Evolutionary conservation across 139 green algal species (phyloP), one percentile per base, ranked within the genome.

Genomic region (Coelastrella sp.): DNA sequence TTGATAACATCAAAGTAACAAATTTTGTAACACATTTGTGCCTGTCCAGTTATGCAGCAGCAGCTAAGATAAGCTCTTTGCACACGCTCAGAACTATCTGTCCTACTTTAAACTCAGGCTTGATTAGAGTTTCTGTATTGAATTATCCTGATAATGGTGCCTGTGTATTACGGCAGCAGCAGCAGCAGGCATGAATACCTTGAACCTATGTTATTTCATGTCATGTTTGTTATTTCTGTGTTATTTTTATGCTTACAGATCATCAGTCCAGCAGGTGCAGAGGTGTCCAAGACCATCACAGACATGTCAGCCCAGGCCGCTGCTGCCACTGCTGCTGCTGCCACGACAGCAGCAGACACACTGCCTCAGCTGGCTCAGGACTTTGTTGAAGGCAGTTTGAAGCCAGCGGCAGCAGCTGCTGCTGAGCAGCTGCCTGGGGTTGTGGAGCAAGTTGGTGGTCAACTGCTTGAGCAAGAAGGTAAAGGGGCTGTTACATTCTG

Each of bases 391-490:
- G 83, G 65, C 0, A 61, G 17, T 13, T 65, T 88, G 65, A 78
- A 80, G 65, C 83, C 83, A 17, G 66, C 83, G 79, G 83, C 83
- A 66, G 66, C 20, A 56, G 83, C 10, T 23, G 13, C 59, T 17
- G 83, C 83, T 54, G 65, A 64, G 5, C 0, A 65, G 65, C 5
- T 88, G 83, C 83, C 83, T 47, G 32, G 5, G 13, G 11, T 65
- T 6, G 83, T 59, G 4, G n/a, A 88, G 47, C 4, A 88, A 22
- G 8, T 88, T n/a, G 83, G 32, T 8, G 83, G 64, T 4, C 6
- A 88, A 17, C 83, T 76, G 32, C 23, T 88, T 23, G 16, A 88
- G 23, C 32, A 65, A 17, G 60, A 88, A 54, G 83, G 83, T 88
- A 47, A 83, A 4, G 17, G 32, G 0, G 61, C 8, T 71, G 11